Evolutionary conservation across 179 eudicot genomes (phyloP).

Genomic region (Silene vulgaris): DNA sequence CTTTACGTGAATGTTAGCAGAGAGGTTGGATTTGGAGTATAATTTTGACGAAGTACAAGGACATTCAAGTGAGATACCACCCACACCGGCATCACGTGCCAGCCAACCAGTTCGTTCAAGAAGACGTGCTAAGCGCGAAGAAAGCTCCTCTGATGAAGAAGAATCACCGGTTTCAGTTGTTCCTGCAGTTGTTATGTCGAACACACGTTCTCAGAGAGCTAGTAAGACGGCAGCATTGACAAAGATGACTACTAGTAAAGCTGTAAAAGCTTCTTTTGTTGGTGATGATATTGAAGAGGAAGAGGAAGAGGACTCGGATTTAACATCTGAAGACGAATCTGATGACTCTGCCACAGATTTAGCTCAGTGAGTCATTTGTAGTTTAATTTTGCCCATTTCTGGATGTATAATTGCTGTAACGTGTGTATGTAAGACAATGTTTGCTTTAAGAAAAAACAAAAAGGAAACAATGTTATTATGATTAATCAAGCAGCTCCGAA

Average conservation of each 20-base stretch:
- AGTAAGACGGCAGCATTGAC: conserved; percentile 90
- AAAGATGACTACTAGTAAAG: conserved; percentile 47
- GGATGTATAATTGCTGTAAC: neutral
- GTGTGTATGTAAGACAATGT: too few species aligned
- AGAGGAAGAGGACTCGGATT: conserved; percentile 50
- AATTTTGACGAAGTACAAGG: conserved; percentile 30
- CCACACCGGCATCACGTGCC: conserved; percentile 68
- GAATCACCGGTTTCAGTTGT: conserved; percentile 42
- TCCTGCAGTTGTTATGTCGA: conserved; percentile 38
- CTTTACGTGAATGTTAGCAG: conserved; percentile 31
- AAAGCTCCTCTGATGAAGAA: conserved; percentile 77
- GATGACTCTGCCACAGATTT: conserved; percentile 33
- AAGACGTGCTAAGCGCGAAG: conserved; percentile 49
- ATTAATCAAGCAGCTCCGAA: too few species aligned
- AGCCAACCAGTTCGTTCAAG: conserved; percentile 43
- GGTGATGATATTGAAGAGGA: conserved; percentile 53
- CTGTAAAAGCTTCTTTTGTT: conserved; percentile 29
- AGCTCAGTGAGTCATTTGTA: conserved; percentile 19
- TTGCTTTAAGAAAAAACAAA: too few species aligned
- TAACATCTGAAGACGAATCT: conserved; percentile 71
- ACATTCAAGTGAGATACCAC: conserved; percentile 47
- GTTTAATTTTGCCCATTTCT: neutral
- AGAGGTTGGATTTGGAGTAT: conserved; percentile 50
- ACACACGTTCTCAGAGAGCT: conserved; percentile 77
- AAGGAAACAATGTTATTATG: too few species aligned